Conservation (phyloP, 202 grass and related monocot species). For the Brachypodium distachyon region DNA sequence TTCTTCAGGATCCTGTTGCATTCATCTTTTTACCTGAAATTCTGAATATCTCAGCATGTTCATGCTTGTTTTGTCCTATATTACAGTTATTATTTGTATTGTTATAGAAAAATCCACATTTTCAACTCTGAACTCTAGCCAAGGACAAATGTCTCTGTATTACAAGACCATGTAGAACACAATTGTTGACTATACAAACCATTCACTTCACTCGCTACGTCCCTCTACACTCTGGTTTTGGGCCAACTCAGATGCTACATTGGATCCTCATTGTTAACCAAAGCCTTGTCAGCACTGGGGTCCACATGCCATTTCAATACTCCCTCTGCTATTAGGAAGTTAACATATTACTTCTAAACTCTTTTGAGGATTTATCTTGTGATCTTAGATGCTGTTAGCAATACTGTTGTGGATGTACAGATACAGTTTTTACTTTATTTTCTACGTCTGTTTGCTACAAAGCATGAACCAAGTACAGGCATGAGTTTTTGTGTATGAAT, state of each 20-base stretch:
- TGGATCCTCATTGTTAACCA: neutral
- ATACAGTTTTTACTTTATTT: conserved; percentile 2
- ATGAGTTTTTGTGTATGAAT: conserved; percentile 7
- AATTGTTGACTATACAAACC: neutral
- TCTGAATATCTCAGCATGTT: neutral
- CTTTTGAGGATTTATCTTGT: neutral
- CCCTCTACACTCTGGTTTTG: neutral
- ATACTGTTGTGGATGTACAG: too few species aligned
- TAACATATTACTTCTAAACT: neutral
- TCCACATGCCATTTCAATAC: neutral
- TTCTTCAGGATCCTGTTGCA: conserved; percentile 3
- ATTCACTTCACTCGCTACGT: neutral
- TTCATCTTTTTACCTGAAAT: neutral
- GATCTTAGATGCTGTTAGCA: neutral
- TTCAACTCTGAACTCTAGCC: conserved; percentile 1
- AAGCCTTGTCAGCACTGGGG: neutral
- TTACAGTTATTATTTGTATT: neutral
- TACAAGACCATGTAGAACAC: neutral
- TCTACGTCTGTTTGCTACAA: neutral
- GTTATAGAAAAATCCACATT: neutral
- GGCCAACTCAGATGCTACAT: neutral
- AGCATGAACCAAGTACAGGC: neutral
- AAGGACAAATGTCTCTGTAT: neutral
- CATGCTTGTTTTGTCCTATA: neutral
- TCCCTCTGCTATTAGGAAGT: neutral